Evolutionary conservation across 148 eudicot genomes (phyloP), one percentile per base, ranked within the genome.

Genomic region (Chenopodium suecicum): DNA sequence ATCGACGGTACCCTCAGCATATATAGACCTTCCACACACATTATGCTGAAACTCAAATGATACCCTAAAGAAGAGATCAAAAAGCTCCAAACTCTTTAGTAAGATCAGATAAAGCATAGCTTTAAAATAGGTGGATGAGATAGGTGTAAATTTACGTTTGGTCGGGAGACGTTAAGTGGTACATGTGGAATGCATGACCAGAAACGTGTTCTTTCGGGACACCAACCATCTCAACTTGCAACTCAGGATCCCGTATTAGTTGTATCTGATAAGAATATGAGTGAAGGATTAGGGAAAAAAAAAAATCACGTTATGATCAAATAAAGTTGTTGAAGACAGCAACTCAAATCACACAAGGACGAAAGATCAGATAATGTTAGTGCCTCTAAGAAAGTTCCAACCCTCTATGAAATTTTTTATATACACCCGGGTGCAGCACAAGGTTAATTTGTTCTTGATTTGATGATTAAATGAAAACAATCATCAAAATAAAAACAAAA

Each of bases 21-120:
- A 95, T 82, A 95, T 92, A 52, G 98, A 95, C 89, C 98, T 86
- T 83, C 98, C 98, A 85, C 98, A 95, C 54, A 95, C 98, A 78
- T 93, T 92, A 81, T 95, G 97, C 85, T 93, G 98, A 88, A 93
- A 95, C 87, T 95, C 98, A 73, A 95, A 95, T 32, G 92, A 82
- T 64, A 95, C 98, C 70, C 98, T 95, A 89, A 86, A 88, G 70
- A 17, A 67, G 31, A 72, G 64, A 44, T 68, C 41, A 41, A 54
- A 80, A 52, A 65, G 34, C 68, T 41, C n/a, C 76, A 27, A 70
- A n/a, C 56, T 48, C 63, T 27, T 74, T 13, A 52, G 63, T 56
- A 74, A 32, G 54, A 73, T 47, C 12, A 23, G 14, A 41, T 8
- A 27, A 13, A 22, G 7, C 46, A 19, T 22, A n/a, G 34, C 27